A percentile compares a stretch with the other conserved stretches of the same genome.
Evolutionary conservation across 2,329 filamentous ascomycete species (phyloP).

Genomic region (Monilinia aucupariae): DNA sequence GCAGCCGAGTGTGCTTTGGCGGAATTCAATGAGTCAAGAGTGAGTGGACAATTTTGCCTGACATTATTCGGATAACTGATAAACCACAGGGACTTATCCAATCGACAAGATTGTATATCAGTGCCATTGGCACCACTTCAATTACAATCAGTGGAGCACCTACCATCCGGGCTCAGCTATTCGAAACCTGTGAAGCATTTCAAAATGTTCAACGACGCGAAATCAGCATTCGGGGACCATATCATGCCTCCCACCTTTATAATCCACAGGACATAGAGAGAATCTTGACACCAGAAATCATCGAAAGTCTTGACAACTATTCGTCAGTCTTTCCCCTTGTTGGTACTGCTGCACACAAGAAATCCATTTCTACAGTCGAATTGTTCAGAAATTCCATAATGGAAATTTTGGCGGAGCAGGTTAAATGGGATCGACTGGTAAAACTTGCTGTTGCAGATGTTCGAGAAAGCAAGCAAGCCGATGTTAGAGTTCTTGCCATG

Average conservation of each 20-base stretch:
- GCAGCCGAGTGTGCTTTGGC: constrained; percentile 18
- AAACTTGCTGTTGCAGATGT: constrained; percentile 19
- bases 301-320: constrained; percentile 14
- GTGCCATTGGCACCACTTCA: constrained; percentile 20
- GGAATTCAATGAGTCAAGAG: constrained; percentile 21
- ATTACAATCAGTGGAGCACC: constrained; percentile 28
- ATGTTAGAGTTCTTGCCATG: constrained; percentile 24
- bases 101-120: constrained; percentile 24
- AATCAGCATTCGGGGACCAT: constrained; percentile 29
- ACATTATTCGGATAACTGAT: neutral
- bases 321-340: constrained; percentile 18
- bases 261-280: constrained; percentile 24
- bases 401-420: constrained; percentile 21
- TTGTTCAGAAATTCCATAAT: constrained; percentile 22
- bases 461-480: constrained; percentile 10
- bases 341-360: constrained; percentile 13
- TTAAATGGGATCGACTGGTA: constrained; percentile 22
- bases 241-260: constrained; percentile 34
- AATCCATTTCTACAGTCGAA: constrained; percentile 16
- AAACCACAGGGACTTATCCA: constrained; percentile 18
- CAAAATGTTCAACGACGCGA: constrained; percentile 21
- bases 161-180: constrained; percentile 19
- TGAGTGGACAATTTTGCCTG: neutral
- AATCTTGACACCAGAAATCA: constrained; percentile 22
- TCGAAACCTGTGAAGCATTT: constrained; percentile 16